Conservation (phyloP, 306 rosid species). For the Rosa persica region DNA sequence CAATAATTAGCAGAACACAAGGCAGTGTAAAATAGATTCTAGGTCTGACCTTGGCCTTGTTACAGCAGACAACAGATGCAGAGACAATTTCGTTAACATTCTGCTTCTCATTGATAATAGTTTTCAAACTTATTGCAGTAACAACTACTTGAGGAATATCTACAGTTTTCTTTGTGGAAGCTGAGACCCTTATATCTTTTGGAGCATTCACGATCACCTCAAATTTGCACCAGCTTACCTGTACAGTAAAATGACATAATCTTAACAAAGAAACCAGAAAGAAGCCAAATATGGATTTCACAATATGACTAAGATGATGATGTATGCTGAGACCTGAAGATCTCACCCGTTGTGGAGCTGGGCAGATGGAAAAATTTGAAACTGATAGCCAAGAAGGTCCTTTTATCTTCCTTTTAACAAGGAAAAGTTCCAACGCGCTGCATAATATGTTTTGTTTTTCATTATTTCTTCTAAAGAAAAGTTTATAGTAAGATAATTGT, state of each 20-base stretch:
- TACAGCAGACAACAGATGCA: conserved; percentile 88
- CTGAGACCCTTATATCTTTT: conserved; percentile 56
- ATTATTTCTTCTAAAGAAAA: conserved; percentile 11
- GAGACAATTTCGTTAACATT: conserved; percentile 79
- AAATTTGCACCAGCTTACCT: conserved; percentile 99
- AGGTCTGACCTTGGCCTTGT: conserved; percentile 75
- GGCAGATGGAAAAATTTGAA: conserved; percentile 51
- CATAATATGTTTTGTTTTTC: conserved; percentile 36
- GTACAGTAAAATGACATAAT: conserved; percentile 30
- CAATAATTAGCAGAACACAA: conserved; percentile 11
- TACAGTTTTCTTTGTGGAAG: conserved; percentile 48
- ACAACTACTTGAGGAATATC: conserved; percentile 84
- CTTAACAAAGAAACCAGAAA: conserved; percentile 21
- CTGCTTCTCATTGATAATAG: conserved; percentile 67
- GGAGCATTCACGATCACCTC: conserved; percentile 77
- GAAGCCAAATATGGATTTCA: background rate
- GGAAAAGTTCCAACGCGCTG: conserved; percentile 91
- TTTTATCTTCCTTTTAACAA: conserved; percentile 82
- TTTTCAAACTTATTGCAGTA: conserved; percentile 78
- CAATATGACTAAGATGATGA: background rate
- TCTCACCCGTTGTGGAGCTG: conserved; percentile 75
- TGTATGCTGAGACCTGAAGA: conserved; percentile 9
- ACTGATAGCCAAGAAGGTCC: conserved; percentile 90
- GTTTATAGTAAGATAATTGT: background rate
- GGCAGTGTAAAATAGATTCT: conserved; percentile 19